Evolutionary conservation across 108 stramenopile species (phyloP).

Genomic region (Conticribra guillardii): DNA sequence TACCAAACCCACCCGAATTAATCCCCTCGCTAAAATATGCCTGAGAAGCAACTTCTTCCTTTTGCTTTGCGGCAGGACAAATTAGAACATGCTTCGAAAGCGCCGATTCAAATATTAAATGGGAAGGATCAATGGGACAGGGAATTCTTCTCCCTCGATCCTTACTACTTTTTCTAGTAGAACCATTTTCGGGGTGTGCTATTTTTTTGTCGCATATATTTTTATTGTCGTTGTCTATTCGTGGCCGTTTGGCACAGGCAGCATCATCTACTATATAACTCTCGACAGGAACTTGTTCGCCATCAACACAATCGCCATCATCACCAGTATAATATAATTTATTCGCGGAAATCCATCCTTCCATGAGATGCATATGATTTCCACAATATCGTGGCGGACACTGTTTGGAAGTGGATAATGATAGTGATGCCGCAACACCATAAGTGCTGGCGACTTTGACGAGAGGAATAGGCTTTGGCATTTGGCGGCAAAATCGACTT

Average conservation of each 20-base stretch:
- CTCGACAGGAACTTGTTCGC: no score
- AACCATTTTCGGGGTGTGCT: no score
- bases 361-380: slow-evolving; percentile 40
- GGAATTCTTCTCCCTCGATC: slow-evolving; percentile 73
- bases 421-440: no score
- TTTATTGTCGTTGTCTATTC: no score
- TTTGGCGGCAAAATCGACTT: slow-evolving; percentile 71
- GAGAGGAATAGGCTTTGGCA: slow-evolving; percentile 23
- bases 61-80: slow-evolving; percentile 67
- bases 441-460: no score
- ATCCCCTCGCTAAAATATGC: slow-evolving; percentile 59
- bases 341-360: slow-evolving; percentile 55
- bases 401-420: no score
- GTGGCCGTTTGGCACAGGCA: neutral
- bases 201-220: no score
- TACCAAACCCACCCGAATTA: slow-evolving; percentile 77
- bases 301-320: no score
- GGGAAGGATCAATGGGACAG: slow-evolving; percentile 86
- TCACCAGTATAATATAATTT: slow-evolving; percentile 20
- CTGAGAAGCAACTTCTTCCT: slow-evolving; percentile 40
- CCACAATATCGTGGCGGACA: slow-evolving; percentile 46
- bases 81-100: slow-evolving; percentile 63
- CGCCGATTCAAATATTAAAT: slow-evolving; percentile 70
- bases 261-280: slow-evolving; percentile 7
- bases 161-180: slow-evolving; percentile 11